Conservation (phyloP, 371 early-diverging fungal species). For the Mucor mucedo region DNA sequence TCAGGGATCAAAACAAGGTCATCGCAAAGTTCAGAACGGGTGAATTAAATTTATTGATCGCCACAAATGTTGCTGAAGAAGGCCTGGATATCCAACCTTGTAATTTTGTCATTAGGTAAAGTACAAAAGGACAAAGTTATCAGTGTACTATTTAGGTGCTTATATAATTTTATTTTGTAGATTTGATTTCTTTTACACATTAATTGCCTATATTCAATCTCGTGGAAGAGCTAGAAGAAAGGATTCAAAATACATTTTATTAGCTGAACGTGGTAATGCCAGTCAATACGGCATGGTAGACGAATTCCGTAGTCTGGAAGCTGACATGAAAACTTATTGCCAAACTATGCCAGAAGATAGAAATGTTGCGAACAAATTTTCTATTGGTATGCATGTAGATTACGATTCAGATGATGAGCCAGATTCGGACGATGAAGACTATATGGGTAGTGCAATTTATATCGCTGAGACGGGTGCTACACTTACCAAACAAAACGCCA, state of each 20-base stretch:
- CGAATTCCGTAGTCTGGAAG: conserved; percentile 55
- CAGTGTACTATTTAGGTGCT: neutral
- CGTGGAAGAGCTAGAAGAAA: conserved; percentile 90
- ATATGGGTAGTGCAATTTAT: conserved; percentile 38
- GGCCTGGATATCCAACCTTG: conserved; percentile 97
- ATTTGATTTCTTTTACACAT: conserved; percentile 79
- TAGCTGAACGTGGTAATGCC: conserved; percentile 64
- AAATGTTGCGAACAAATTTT: conserved; percentile 34
- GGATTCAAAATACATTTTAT: conserved; percentile 76
- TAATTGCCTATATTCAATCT: conserved; percentile 88
- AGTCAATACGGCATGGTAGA: conserved; percentile 42
- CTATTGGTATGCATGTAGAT: conserved; percentile 3
- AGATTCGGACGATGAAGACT: conserved; percentile 42
- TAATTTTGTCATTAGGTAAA: conserved; percentile 77
- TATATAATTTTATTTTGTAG: conserved; percentile 25
- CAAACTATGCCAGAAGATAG: conserved; percentile 53
- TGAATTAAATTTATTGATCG: conserved; percentile 78
- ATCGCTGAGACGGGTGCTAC: conserved; percentile 67
- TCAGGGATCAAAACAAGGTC: conserved; percentile 64
- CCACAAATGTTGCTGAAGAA: conserved; percentile 96
- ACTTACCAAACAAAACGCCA: conserved; percentile 66
- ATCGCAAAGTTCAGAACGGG: conserved; percentile 76
- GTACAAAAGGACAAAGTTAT: neutral
- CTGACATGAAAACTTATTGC: conserved; percentile 60
- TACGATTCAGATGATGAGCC: conserved; percentile 35